phyloP scores from a whole-genome alignment of 352 stramenopile genomes.

The Pythium insidiosum region DNA sequence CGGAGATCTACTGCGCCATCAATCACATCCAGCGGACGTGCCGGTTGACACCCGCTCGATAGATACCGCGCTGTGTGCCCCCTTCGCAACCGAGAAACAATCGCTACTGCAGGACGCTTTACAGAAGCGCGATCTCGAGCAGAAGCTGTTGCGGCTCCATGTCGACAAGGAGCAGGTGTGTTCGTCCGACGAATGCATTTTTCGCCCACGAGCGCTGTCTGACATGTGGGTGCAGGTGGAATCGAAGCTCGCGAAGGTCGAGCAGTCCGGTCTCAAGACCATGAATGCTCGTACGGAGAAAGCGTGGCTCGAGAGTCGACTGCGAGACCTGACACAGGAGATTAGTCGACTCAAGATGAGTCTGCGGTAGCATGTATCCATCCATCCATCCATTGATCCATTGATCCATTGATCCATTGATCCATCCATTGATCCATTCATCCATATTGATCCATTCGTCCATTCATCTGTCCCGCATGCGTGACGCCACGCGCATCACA shows the following conservation, averaged over 20 bases:
- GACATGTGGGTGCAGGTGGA: conserved; percentile 31
- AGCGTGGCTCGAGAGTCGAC: conserved; percentile 17
- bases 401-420: too few species aligned
- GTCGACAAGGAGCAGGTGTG: conserved; percentile 40
- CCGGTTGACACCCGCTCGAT: conserved; percentile 1
- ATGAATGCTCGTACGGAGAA: conserved; percentile 35
- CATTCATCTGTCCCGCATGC: too few species aligned
- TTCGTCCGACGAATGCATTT: too few species aligned
- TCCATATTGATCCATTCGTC: too few species aligned
- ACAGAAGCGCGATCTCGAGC: conserved; percentile 31
- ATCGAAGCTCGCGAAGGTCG: conserved; percentile 27
- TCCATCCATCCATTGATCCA: too few species aligned
- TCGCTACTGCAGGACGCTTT: conserved; percentile 27
- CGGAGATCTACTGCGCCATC: conserved; percentile 7
- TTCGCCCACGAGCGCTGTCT: too few species aligned
- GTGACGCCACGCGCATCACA: too few species aligned
- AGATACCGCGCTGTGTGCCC: conserved; percentile 14
- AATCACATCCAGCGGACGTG: conserved; percentile 1
- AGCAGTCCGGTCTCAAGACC: conserved; percentile 29
- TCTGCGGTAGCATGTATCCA: conserved; percentile 16
- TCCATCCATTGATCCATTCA: too few species aligned
- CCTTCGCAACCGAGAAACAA: conserved; percentile 38
- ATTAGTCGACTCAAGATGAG: conserved; percentile 26
- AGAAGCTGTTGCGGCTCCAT: conserved; percentile 29
- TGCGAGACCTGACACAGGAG: conserved; percentile 20